phyloP scores from a whole-genome alignment of 371 early-diverging fungal genomes.

The Dichotomocladium elegans region DNA sequence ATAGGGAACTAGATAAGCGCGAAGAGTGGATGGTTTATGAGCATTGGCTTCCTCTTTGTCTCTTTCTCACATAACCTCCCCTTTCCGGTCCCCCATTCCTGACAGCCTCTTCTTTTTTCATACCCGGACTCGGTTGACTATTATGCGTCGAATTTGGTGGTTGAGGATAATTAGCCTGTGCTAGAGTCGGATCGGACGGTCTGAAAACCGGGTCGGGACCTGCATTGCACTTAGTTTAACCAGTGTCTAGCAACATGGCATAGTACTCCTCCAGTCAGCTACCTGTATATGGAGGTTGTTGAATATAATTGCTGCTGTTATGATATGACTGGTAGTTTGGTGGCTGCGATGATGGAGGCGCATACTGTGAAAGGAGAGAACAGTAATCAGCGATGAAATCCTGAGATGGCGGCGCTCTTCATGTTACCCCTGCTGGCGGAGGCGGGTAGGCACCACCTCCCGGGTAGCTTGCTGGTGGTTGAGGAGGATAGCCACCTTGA shows the following conservation, averaged over 20 bases:
- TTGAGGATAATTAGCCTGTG: conserved; percentile 20
- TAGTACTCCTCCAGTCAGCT: no score
- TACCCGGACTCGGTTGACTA: conserved; percentile 20
- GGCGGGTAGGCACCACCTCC: conserved; percentile 9
- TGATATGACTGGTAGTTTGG: conserved; percentile 7
- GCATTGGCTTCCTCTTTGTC: not conserved
- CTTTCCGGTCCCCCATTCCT: no score
- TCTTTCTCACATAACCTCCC: not conserved
- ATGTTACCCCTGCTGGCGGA: conserved; percentile 7
- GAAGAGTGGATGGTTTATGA: no score
- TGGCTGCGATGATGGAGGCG: conserved; percentile 10
- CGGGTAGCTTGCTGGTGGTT: conserved; percentile 4
- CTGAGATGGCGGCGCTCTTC: not conserved
- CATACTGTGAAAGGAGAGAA: conserved; percentile 5
- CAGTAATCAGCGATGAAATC: not conserved
- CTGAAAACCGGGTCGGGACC: conserved; percentile 23
- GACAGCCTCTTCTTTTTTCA: not conserved
- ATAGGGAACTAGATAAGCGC: conserved; percentile 2
- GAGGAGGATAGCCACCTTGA: conserved; percentile 10
- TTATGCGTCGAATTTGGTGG: conserved; percentile 21
- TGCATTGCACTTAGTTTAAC: not conserved
- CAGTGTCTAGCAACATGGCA: not conserved
- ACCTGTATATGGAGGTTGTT: conserved; percentile 16
- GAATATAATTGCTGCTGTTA: conserved; percentile 11
- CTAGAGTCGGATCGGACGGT: conserved; percentile 12